These are phyloP conservation scores for Trametes villosa DNA, from an alignment of 768 basidiomycete genomes.

Conservation along the genomic window DNA sequence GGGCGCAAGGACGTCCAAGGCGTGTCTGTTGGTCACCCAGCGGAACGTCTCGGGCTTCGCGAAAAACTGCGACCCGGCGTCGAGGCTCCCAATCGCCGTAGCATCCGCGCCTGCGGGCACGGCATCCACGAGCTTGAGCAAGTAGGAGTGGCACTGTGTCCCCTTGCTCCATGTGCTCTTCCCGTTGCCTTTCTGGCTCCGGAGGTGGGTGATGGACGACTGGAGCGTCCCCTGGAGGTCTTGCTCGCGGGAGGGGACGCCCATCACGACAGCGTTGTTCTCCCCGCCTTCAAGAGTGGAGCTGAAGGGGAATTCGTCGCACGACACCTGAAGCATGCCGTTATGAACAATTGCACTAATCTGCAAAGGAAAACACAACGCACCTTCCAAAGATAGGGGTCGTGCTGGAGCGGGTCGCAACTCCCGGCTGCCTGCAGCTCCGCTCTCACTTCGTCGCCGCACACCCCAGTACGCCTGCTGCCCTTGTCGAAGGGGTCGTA, in stretches of 20 bases:
- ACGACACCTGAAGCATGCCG: background rate
- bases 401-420: conserved; percentile 8
- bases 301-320: conserved; percentile 18
- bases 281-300: conserved; percentile 3
- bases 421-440: background rate
- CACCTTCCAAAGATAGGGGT: conserved; percentile 9
- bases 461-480: background rate
- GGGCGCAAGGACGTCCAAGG: background rate
- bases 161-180: background rate
- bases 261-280: background rate
- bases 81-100: conserved; percentile 1
- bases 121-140: background rate
- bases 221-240: conserved; percentile 5
- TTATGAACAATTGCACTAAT: background rate
- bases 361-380: background rate
- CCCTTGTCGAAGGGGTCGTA: conserved; percentile 8
- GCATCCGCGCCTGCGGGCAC: background rate
- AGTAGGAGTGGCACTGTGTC: conserved; percentile 5
- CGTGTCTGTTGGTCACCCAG: background rate
- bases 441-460: background rate
- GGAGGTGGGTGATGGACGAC: background rate
- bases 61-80: conserved; percentile 8
- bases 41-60: background rate
- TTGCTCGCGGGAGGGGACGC: conserved; percentile 7
- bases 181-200: background rate